Percentiles rank a stretch among this genome's conserved stretches.
phyloP scores from a whole-genome alignment of 345 rosid species.

The Punica granatum region DNA sequence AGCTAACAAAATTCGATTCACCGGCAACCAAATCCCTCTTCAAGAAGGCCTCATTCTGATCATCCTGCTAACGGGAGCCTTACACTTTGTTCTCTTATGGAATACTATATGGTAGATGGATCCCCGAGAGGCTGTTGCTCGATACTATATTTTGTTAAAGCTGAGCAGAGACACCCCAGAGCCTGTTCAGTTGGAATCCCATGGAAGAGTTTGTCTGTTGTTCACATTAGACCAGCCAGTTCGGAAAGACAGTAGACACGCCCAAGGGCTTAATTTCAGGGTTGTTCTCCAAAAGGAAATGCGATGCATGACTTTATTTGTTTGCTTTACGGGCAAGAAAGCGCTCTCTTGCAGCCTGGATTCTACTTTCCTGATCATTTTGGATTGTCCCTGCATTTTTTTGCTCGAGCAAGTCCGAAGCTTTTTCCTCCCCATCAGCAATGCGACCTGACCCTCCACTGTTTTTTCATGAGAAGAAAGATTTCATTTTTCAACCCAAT shows the following conservation, averaged over 20 bases:
- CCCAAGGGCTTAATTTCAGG: not conserved
- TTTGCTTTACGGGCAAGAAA: conserved; percentile 80
- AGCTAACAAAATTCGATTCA: too few species aligned
- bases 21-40: too few species aligned
- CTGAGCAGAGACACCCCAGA: too few species aligned
- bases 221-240: not conserved
- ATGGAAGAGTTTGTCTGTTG: too few species aligned
- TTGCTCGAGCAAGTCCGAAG: conserved; percentile 20
- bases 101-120: too few species aligned
- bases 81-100: too few species aligned
- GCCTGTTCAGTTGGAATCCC: too few species aligned
- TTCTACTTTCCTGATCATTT: conserved; percentile 40
- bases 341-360: conserved; percentile 85
- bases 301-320: conserved; percentile 21
- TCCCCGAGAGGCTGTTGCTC: too few species aligned
- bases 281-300: too few species aligned
- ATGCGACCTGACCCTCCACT: conserved; percentile 51
- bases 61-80: too few species aligned
- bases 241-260: not conserved
- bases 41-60: too few species aligned
- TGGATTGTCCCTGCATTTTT: conserved; percentile 13
- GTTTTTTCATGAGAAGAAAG: conserved; percentile 9
- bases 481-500: not conserved
- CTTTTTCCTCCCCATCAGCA: conserved; percentile 24
- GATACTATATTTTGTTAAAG: too few species aligned